phyloP scores from a whole-genome alignment of 495 filamentous ascomycete genomes.

The Penicillium tannophilum region DNA sequence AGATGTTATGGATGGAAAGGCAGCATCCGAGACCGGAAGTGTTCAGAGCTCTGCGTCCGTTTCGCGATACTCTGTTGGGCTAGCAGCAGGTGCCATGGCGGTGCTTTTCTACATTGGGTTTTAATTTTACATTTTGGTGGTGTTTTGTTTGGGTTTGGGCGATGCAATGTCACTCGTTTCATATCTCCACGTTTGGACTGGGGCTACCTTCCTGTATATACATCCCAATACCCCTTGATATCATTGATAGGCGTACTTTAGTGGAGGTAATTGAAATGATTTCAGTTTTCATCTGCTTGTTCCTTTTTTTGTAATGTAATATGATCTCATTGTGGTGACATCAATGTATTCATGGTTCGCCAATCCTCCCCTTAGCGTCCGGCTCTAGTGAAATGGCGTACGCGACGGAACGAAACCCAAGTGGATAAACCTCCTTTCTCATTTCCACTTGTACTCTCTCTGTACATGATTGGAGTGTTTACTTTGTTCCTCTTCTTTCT shows the following conservation, averaged over 20 bases:
- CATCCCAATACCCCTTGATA: conserved; percentile 21
- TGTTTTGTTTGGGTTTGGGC: conserved; percentile 6
- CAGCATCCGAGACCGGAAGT: conserved; percentile 16
- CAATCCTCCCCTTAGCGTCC: not conserved
- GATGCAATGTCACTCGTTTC: conserved; percentile 6
- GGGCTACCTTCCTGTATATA: conserved; percentile 27
- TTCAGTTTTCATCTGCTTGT: not conserved
- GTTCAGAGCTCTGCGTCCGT: conserved; percentile 23
- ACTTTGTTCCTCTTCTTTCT: not conserved
- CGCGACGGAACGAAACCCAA: not conserved
- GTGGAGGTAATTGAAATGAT: conserved; percentile 19
- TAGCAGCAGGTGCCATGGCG: conserved; percentile 20
- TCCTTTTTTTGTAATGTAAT: not conserved
- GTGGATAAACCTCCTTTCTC: not conserved
- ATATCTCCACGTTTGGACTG: conserved; percentile 3
- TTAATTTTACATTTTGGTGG: not conserved
- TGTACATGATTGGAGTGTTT: not conserved
- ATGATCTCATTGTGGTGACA: not conserved
- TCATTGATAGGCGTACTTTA: conserved; percentile 17
- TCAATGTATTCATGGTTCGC: not conserved
- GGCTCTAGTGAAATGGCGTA: not conserved
- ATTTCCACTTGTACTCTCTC: not conserved
- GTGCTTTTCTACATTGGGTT: conserved; percentile 20
- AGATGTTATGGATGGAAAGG: conserved; percentile 14
- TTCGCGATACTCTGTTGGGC: conserved; percentile 15